Percentiles rank a stretch among this genome's conserved stretches.
phyloP scores from a whole-genome alignment of 2,329 filamentous ascomycete species.

The Scopulariopsis brevicaulis region DNA sequence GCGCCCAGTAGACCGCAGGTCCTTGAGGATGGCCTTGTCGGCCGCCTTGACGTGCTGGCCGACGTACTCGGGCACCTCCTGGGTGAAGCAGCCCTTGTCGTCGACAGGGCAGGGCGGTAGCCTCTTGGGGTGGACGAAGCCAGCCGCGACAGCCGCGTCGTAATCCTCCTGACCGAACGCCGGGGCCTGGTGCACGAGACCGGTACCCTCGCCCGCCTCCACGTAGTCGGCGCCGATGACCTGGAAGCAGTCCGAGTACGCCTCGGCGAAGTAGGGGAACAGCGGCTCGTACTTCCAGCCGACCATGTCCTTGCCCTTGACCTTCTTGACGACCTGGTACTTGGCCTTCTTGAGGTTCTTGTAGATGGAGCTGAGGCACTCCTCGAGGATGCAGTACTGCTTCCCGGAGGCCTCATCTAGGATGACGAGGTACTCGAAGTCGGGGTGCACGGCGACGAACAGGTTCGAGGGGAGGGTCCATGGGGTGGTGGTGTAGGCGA shows the following conservation, averaged over 20 bases:
- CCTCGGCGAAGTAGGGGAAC: conserved; percentile 60
- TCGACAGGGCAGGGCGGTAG: conserved; percentile 62
- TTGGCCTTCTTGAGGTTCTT: conserved; percentile 71
- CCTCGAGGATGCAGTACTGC: conserved; percentile 59
- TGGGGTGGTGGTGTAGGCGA: conserved; percentile 56
- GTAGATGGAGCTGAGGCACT: conserved; percentile 56
- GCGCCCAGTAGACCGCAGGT: conserved; percentile 11
- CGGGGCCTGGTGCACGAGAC: conserved; percentile 64
- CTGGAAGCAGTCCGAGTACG: conserved; percentile 59
- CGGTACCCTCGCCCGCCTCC: conserved; percentile 60
- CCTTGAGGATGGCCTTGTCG: conserved; percentile 15
- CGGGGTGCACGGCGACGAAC: conserved; percentile 59
- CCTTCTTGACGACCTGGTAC: conserved; percentile 54
- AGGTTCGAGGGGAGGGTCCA: conserved; percentile 72
- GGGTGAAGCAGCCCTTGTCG: conserved; percentile 24
- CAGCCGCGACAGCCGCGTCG: conserved; percentile 50
- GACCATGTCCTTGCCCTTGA: conserved; percentile 57
- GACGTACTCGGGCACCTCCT: conserved; percentile 13
- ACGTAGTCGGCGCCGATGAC: conserved; percentile 61
- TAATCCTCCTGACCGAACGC: conserved; percentile 74
- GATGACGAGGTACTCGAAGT: conserved; percentile 71
- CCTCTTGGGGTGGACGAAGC: conserved; percentile 51
- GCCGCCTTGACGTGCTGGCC: conserved; percentile 15
- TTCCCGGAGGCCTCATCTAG: conserved; percentile 53
- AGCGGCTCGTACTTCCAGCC: conserved; percentile 63